These are phyloP conservation scores for Camellia sinensis DNA, from an alignment of 148 eudicot genomes.

Conservation along the genomic window DNA sequence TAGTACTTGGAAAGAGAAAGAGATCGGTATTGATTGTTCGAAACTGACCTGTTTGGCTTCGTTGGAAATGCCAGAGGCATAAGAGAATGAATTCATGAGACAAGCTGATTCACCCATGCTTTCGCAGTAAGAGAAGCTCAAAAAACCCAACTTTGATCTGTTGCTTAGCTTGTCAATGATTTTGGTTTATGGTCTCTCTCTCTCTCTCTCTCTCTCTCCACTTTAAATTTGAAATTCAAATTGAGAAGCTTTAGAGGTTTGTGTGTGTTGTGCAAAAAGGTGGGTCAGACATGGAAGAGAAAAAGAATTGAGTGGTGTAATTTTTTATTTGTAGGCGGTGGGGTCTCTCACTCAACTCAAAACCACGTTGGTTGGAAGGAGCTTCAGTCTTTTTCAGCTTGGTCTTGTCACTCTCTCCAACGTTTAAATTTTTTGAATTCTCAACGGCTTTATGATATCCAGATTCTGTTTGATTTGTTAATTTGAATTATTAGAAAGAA, in stretches of 20 bases:
- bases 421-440: conserved; percentile 14
- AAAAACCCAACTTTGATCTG: neutral
- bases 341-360: neutral
- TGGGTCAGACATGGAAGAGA: neutral
- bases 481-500: neutral
- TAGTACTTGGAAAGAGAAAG: neutral
- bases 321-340: conserved; percentile 1
- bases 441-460: neutral
- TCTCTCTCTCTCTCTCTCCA: neutral
- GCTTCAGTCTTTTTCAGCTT: neutral
- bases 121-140: neutral
- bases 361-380: neutral
- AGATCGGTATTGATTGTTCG: neutral
- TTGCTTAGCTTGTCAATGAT: neutral
- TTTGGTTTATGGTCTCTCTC: neutral
- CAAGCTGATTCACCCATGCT: conserved; percentile 25
- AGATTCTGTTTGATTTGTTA: neutral
- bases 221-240: conserved; percentile 13
- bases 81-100: conserved; percentile 15
- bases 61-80: conserved; percentile 1
- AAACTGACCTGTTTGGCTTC: conserved; percentile 4
- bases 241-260: neutral
- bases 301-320: neutral
- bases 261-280: neutral
- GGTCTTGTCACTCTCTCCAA: neutral